Evolutionary conservation across 805 yeast species (phyloP).

Genomic region (Blastobotrys chiropterorum): DNA sequence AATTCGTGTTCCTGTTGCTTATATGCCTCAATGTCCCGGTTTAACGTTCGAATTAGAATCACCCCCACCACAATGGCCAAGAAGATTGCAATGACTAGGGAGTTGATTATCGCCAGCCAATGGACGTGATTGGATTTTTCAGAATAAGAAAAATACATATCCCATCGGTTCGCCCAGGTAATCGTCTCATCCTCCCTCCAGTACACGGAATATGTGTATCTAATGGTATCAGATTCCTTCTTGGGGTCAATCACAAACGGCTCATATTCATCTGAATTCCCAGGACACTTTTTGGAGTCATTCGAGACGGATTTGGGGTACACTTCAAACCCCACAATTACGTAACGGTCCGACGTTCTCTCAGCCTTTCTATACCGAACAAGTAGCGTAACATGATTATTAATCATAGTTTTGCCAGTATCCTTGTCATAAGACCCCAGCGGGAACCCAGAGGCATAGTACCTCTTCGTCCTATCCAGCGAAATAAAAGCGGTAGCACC

Average conservation of each 20-base stretch:
- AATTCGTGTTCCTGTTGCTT: conserved; percentile 19
- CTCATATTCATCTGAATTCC: conserved; percentile 54
- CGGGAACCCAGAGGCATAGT: conserved; percentile 83
- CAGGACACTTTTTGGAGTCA: conserved; percentile 61
- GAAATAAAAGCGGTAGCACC: conserved; percentile 79
- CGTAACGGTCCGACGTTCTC: conserved; percentile 29
- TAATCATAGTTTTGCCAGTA: conserved; percentile 46
- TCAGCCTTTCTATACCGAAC: conserved; percentile 53
- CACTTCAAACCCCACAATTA: conserved; percentile 82
- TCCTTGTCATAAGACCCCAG: conserved; percentile 62
- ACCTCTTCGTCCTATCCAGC: conserved; percentile 51
- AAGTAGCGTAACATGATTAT: conserved; percentile 79
- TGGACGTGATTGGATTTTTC: conserved; percentile 54
- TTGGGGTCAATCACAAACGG: conserved; percentile 47
- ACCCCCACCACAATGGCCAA: conserved; percentile 60
- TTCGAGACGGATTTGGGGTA: conserved; percentile 70
- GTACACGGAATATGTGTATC: conserved; percentile 78
- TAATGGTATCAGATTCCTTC: conserved; percentile 36
- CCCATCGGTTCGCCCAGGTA: conserved; percentile 68
- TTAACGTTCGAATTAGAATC: conserved; percentile 52
- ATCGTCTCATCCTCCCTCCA: conserved; percentile 77
- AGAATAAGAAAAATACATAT: conserved; percentile 50
- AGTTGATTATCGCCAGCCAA: conserved; percentile 72
- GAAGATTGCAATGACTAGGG: conserved; percentile 56
- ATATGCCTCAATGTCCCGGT: conserved; percentile 41